phyloP scores from a whole-genome alignment of 2,329 filamentous ascomycete species.

The Pestalotiopsis sp. region DNA sequence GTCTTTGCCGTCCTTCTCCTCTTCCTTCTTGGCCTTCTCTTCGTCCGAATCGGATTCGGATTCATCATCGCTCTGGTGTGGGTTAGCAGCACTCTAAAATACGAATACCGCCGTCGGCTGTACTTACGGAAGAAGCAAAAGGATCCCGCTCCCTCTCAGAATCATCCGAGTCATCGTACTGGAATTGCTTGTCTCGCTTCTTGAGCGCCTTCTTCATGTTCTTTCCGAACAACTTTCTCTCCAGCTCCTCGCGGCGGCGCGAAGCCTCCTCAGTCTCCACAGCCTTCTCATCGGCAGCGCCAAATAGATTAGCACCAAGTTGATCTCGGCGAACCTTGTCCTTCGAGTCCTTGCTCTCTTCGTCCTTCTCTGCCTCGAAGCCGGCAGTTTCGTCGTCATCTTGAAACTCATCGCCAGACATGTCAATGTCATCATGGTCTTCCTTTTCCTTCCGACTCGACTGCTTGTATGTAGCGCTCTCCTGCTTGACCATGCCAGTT shows the following conservation, averaged over 20 bases:
- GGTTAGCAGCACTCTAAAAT: slow-evolving; percentile 23
- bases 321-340: slow-evolving; percentile 78
- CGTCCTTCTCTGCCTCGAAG: slow-evolving; percentile 79
- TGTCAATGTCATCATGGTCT: slow-evolving; percentile 72
- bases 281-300: slow-evolving; percentile 68
- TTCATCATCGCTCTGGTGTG: slow-evolving; percentile 35
- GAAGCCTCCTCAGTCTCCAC: slow-evolving; percentile 76
- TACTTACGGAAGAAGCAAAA: slow-evolving; percentile 54
- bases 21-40: slow-evolving; percentile 45
- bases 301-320: slow-evolving; percentile 84
- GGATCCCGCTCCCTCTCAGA: slow-evolving; percentile 50
- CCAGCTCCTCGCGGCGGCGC: slow-evolving; percentile 68
- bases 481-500: slow-evolving; percentile 66
- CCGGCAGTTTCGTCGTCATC: slow-evolving; percentile 83
- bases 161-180: slow-evolving; percentile 78
- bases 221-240: slow-evolving; percentile 74
- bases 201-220: slow-evolving; percentile 78
- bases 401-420: slow-evolving; percentile 76
- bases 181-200: slow-evolving; percentile 83
- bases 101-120: slow-evolving; percentile 15
- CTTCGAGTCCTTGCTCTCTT: slow-evolving; percentile 74
- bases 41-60: slow-evolving; percentile 44
- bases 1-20: slow-evolving; percentile 45
- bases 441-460: slow-evolving; percentile 66
- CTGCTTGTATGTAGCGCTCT: slow-evolving; percentile 65